These are phyloP conservation scores for Sporothrix globosa DNA, from an alignment of 2,329 filamentous ascomycete genomes.

Conservation along the genomic window DNA sequence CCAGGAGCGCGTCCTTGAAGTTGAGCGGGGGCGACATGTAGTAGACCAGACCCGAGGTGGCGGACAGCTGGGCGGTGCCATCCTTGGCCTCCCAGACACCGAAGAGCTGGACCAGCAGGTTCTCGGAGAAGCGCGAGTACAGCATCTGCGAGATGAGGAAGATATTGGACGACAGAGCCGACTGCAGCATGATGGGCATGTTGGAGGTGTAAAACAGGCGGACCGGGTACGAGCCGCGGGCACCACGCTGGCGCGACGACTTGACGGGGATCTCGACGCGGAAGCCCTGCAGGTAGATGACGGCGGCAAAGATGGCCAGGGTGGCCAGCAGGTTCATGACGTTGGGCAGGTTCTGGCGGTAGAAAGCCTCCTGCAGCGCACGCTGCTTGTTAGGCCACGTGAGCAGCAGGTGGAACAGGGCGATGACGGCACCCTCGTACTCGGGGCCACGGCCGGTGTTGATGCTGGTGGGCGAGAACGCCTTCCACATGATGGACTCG, in stretches of 20 bases:
- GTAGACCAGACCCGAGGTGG: conserved; percentile 91
- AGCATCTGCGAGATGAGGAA: conserved; percentile 99
- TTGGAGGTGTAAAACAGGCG: conserved; percentile 99
- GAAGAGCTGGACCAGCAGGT: conserved; percentile 94
- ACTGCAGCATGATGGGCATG: conserved; percentile 99
- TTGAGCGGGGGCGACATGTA: conserved; percentile 99
- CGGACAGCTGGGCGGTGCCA: conserved; percentile 92
- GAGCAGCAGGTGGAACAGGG: conserved; percentile 94
- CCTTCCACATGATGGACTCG: conserved; percentile 99
- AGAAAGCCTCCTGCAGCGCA: conserved; percentile 97
- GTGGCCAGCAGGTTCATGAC: conserved; percentile 98
- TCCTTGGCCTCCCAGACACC: conserved; percentile 99
- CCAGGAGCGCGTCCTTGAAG: conserved; percentile 94
- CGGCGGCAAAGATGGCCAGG: conserved; percentile 88
- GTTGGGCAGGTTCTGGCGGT: conserved; percentile 98
- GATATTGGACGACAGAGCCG: conserved; percentile 96
- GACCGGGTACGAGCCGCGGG: conserved; percentile 96
- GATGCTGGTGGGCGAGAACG: conserved; percentile 98
- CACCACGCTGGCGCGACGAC: conserved; percentile 97
- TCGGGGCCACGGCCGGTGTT: conserved; percentile 99
- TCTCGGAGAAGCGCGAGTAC: conserved; percentile 98
- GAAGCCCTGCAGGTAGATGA: conserved; percentile 99
- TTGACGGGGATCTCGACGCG: conserved; percentile 99
- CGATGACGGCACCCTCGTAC: conserved; percentile 98
- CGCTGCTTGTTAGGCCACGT: conserved; percentile 99